Evolutionary conservation across 108 stramenopile species (phyloP), one percentile per base, ranked within the genome.

Genomic region (Seminavis robusta): DNA sequence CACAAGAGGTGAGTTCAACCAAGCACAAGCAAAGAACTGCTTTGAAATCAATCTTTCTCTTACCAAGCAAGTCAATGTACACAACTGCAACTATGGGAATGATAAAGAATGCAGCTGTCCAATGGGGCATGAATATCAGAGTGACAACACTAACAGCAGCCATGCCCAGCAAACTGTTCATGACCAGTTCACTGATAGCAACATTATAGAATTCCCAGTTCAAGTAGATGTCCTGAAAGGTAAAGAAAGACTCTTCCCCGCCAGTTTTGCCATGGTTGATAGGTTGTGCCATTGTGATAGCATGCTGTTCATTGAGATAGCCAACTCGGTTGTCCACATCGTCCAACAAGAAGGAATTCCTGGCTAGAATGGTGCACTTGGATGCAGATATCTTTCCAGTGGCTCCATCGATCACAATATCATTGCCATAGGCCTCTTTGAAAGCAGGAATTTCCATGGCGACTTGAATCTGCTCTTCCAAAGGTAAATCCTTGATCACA

Each of bases 131-230:
- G 24, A 65, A 53, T 7, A 72, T 13, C 24, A 63, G 8, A 23
- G 71, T 33, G 1, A 72, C 21, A 11, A 54, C 33, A n/a, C 58
- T 44, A 15, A 72, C 71, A 11, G 55, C 43, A 10, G 23, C n/a
- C 20, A 72, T 47, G 1, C 63, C 63, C 26, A 58, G 21, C 19
- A 47, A n/a, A 3, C 24, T 26, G 2, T 2, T 47, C 3, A 47
- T 3, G 2, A 21, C 21, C 24, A 65, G 41, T 48, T 72, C 63
- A 15, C 29, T 28, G 11, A 49, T 46, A n/a, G 57, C 56, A 3
- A 40, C 61, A 23, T 40, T 38, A 38, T 63, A 74, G 34, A 68
- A 59, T 39, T 69, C 56, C 68, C 74, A 69, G 20, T 53, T 59
- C 29, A 32, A 1, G 29, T 17, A 45, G 32, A 65, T 24, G 64